Percentiles rank a stretch among this genome's conserved stretches.
phyloP scores from a whole-genome alignment of 2,329 filamentous ascomycete species.

The Fusarium sp. region DNA sequence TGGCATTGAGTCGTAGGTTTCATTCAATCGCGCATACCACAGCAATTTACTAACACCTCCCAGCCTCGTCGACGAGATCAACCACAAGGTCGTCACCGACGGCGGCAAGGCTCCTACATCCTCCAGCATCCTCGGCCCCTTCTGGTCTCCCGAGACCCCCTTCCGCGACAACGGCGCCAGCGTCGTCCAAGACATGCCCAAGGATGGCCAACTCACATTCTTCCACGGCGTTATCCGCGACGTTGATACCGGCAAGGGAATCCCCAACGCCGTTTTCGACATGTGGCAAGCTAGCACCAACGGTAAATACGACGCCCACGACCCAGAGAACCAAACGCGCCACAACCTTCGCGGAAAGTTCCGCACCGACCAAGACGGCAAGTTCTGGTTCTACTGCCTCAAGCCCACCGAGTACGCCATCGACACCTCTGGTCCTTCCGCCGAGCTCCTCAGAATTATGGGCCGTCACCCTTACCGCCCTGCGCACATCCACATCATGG shows the following conservation, averaged over 20 bases:
- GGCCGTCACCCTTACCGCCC: conserved; percentile 64
- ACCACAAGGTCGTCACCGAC: conserved; percentile 73
- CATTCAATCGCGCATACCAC: neutral
- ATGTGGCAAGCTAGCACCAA: conserved; percentile 84
- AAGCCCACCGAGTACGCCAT: conserved; percentile 80
- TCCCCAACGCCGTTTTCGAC: conserved; percentile 77
- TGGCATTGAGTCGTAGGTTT: conserved; percentile 77
- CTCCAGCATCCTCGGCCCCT: conserved; percentile 80
- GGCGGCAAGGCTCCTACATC: conserved; percentile 75
- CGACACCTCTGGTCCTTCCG: conserved; percentile 70
- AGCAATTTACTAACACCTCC: neutral
- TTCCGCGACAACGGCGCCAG: conserved; percentile 75
- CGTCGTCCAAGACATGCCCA: conserved; percentile 73
- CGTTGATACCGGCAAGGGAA: conserved; percentile 73
- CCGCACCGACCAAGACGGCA: conserved; percentile 75
- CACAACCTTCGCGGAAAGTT: conserved; percentile 86
- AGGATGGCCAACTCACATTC: conserved; percentile 70
- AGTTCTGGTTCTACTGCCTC: conserved; percentile 81
- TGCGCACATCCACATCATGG: conserved; percentile 66
- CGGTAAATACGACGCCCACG: conserved; percentile 82
- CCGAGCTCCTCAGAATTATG: conserved; percentile 60
- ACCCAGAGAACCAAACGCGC: conserved; percentile 76
- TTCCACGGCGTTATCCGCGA: conserved; percentile 79
- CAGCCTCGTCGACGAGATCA: conserved; percentile 63
- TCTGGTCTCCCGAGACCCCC: conserved; percentile 81